Conservation (phyloP, 805 yeast genomes). For the Candida adriatica region DNA sequence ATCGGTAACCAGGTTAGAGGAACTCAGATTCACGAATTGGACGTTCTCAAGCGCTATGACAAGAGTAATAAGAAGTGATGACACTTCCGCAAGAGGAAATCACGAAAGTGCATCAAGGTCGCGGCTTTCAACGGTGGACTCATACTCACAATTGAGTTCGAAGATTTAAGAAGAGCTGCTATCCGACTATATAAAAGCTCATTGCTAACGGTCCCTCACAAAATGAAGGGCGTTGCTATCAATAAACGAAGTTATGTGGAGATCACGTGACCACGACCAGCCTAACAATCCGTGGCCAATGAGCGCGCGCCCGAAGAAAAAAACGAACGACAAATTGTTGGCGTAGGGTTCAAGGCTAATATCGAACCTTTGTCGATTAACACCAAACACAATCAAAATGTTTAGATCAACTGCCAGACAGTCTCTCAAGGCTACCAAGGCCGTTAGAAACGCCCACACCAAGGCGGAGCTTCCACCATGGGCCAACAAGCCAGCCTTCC, state of each 20-base stretch:
- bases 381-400: conserved; percentile 24
- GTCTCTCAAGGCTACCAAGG: conserved; percentile 17
- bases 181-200: no score
- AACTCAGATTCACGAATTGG: conserved; percentile 49
- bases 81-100: conserved; percentile 1
- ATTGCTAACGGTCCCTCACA: no score
- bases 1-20: conserved; percentile 75
- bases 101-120: conserved; percentile 5
- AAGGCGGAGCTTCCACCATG: conserved; percentile 31
- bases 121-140: no score
- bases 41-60: conserved; percentile 30
- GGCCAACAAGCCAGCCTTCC: conserved; percentile 42
- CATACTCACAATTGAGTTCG: no score
- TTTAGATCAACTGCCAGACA: conserved; percentile 32
- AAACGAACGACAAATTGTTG: conserved; percentile 8
- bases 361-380: background rate
- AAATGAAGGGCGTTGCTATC: no score
- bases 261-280: no score
- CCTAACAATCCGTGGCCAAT: conserved; percentile 8
- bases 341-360: no score
- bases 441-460: conserved; percentile 17
- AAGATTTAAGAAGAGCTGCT: no score
- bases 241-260: no score
- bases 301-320: conserved; percentile 11
- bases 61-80: no score